phyloP scores from a whole-genome alignment of 1,284 basidiomycete species.

The Pseudozyma hubeiensis region DNA sequence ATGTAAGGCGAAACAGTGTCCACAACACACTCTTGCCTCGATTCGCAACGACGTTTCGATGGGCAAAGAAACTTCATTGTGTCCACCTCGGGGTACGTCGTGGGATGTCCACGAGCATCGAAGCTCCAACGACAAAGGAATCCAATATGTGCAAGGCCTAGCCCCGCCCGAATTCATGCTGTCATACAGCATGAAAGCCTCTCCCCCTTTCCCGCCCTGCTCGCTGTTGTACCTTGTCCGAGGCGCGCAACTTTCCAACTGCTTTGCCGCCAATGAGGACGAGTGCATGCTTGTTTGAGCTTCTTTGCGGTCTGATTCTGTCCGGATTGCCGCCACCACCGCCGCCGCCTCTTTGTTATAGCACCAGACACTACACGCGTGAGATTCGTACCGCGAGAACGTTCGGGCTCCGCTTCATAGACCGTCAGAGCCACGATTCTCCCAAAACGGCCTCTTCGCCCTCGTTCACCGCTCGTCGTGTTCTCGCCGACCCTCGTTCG shows the following conservation, averaged over 20 bases:
- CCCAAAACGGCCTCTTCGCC: neutral
- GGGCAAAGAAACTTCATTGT: too few species aligned
- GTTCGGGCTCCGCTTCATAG: slow-evolving; percentile 10
- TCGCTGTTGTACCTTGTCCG: neutral
- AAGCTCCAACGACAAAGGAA: neutral
- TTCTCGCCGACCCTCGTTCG: neutral
- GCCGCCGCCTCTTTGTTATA: too few species aligned
- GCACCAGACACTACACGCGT: too few species aligned
- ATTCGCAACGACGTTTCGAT: too few species aligned
- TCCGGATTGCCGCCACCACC: slow-evolving; percentile 4
- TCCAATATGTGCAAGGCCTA: neutral
- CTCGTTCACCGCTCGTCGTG: neutral
- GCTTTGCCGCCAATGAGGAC: too few species aligned
- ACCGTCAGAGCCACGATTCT: neutral
- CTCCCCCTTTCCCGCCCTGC: neutral
- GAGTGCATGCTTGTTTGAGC: neutral
- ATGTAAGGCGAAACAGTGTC: too few species aligned
- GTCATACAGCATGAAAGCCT: slow-evolving; percentile 23
- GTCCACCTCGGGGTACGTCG: neutral
- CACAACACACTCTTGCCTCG: too few species aligned
- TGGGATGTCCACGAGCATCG: slow-evolving; percentile 2
- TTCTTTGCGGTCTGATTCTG: neutral
- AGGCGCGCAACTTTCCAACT: too few species aligned
- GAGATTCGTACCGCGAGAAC: neutral
- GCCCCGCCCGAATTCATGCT: slow-evolving; percentile 21